A percentile compares a stretch with the other conserved stretches of the same genome.
Conservation (phyloP, 371 early-diverging fungal species). For the Cokeromyces recurvatus region DNA sequence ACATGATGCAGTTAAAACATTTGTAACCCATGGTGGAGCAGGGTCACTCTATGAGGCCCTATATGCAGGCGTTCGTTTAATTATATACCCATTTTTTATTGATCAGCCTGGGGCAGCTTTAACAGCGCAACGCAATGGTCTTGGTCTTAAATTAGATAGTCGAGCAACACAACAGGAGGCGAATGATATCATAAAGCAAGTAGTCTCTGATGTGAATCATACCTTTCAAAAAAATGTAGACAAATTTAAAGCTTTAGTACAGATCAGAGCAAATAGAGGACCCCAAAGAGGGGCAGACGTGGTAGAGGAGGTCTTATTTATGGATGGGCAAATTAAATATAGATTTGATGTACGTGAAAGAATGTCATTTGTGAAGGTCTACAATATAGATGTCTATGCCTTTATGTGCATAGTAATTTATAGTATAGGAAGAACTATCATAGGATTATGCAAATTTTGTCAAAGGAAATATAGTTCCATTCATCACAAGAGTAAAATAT, state of each 20-base stretch:
- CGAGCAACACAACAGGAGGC: neutral
- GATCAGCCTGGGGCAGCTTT: conserved; percentile 26
- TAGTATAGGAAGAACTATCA: no score
- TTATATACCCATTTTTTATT: conserved; percentile 35
- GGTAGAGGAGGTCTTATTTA: conserved; percentile 24
- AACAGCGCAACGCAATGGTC: conserved; percentile 2
- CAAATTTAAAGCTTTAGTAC: conserved; percentile 12
- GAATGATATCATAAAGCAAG: neutral
- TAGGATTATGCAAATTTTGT: no score
- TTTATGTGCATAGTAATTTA: neutral
- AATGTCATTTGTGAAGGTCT: conserved; percentile 20
- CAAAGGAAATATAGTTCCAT: no score
- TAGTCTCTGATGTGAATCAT: conserved; percentile 1
- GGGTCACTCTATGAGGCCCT: conserved; percentile 31
- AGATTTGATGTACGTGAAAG: conserved; percentile 10
- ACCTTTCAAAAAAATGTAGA: conserved; percentile 5
- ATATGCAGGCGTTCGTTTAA: conserved; percentile 23
- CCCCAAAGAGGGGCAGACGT: conserved; percentile 18
- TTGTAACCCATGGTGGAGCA: conserved; percentile 36
- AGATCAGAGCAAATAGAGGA: conserved; percentile 14
- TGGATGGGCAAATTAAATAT: conserved; percentile 13
- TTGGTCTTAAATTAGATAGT: neutral
- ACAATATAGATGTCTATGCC: conserved; percentile 22
- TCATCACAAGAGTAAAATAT: no score
- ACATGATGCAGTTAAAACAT: conserved; percentile 23